A percentile compares a stretch with the other conserved stretches of the same genome.
Conservation (phyloP, 148 eudicot genomes). For the Amaranthus cruentus region DNA sequence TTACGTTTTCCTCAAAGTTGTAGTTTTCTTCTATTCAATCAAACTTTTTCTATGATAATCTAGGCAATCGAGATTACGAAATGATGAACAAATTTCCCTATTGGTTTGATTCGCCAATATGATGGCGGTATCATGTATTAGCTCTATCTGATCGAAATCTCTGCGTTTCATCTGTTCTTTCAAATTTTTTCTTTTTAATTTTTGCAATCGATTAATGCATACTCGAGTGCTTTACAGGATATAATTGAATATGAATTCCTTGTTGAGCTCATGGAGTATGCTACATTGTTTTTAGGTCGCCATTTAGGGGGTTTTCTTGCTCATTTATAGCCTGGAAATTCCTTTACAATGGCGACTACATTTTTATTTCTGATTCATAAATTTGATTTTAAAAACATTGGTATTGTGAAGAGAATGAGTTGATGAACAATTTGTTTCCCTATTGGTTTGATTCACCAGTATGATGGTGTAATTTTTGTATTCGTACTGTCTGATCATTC, state of each 20-base stretch:
- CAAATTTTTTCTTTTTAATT: too few relatives aligned
- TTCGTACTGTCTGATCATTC: constrained; percentile 54
- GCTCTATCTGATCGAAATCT: constrained; percentile 8
- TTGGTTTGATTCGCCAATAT: constrained; percentile 8
- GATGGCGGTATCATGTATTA: constrained; percentile 9
- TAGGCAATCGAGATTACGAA: background rate
- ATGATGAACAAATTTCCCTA: constrained; percentile 16
- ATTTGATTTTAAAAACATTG: background rate
- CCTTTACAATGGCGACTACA: constrained; percentile 13
- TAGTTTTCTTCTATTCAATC: too few relatives aligned
- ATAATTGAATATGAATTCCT: background rate
- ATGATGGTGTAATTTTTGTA: constrained; percentile 34
- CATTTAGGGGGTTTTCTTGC: background rate
- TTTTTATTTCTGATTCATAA: background rate
- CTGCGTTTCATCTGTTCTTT: background rate
- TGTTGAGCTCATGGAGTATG: constrained; percentile 18
- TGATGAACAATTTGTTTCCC: constrained; percentile 3
- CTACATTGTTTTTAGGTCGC: constrained; percentile 6
- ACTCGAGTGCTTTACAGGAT: constrained; percentile 15
- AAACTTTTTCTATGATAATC: too few relatives aligned
- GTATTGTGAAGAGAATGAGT: constrained; percentile 1
- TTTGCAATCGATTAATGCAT: background rate
- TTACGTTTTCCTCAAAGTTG: too few relatives aligned
- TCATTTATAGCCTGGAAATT: background rate
- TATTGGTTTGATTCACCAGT: constrained; percentile 15